Percentiles rank a stretch among this genome's conserved stretches.
phyloP scores from a whole-genome alignment of 345 rosid genomes.

The Psidium friedrichsthalianum region DNA sequence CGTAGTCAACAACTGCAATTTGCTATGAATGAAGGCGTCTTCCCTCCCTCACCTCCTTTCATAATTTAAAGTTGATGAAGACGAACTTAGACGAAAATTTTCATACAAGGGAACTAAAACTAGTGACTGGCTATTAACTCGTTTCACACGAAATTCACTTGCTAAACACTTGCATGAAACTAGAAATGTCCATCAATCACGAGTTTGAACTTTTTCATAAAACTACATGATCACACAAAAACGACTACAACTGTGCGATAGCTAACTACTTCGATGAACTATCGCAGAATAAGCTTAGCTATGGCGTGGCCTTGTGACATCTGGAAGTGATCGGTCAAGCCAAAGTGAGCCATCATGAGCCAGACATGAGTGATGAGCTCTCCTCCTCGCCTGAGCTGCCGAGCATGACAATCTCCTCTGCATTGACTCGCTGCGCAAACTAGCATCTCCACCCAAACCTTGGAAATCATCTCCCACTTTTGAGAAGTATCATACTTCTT shows the following conservation, averaged over 20 bases:
- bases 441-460: slow-evolving; percentile 17
- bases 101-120: not conserved
- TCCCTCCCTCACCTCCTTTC: too few relatives aligned
- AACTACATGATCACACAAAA: not conserved
- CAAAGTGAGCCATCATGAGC: slow-evolving; percentile 49
- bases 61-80: not conserved
- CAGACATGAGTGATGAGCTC: slow-evolving; percentile 44
- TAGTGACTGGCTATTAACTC: not conserved
- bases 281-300: slow-evolving; percentile 13
- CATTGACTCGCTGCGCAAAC: slow-evolving; percentile 3
- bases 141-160: not conserved
- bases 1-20: too few relatives aligned
- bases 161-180: not conserved
- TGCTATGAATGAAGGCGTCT: too few relatives aligned
- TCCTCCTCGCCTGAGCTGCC: slow-evolving; percentile 41
- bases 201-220: not conserved
- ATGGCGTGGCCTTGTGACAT: slow-evolving; percentile 29
- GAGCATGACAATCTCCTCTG: slow-evolving; percentile 19
- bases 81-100: not conserved
- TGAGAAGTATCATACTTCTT: not conserved
- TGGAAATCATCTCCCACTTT: slow-evolving; percentile 2
- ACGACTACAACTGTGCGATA: not conserved
- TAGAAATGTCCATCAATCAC: not conserved
- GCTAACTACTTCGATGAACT: not conserved
- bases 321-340: slow-evolving; percentile 44